Percentiles rank a stretch among this genome's conserved stretches.
Evolutionary conservation across 1,139 yeast species (phyloP).

Genomic region (Meyerozyma sp.): DNA sequence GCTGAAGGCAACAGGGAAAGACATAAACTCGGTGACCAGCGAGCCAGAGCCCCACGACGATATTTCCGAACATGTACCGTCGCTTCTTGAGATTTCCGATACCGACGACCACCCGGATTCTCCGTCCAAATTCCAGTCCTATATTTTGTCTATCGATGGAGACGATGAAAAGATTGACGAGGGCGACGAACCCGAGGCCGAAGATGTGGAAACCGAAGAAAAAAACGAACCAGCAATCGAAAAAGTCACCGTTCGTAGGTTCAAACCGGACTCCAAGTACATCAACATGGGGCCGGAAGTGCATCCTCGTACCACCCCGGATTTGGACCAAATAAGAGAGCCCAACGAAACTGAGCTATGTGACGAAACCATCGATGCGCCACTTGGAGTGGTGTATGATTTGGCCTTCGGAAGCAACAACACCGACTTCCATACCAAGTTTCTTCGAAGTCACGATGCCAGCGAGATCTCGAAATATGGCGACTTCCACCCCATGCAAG

Average conservation of each 20-base stretch:
- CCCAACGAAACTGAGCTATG: conserved; percentile 29
- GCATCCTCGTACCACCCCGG: conserved; percentile 29
- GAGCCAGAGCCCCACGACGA: not conserved
- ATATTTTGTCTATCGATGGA: conserved; percentile 30
- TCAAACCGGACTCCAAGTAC: conserved; percentile 27
- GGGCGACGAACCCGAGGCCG: conserved; percentile 7
- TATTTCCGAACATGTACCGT: not conserved
- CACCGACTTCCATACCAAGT: conserved; percentile 32
- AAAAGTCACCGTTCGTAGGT: conserved; percentile 15
- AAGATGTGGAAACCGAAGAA: not conserved
- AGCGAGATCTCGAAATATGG: conserved; percentile 39
- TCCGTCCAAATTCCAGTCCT: conserved; percentile 19
- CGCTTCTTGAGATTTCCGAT: not conserved
- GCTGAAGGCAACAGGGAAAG: conserved; percentile 27
- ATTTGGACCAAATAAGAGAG: conserved; percentile 12
- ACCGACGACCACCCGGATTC: conserved; percentile 3
- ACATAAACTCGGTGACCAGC: conserved; percentile 2
- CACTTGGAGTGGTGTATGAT: conserved; percentile 46
- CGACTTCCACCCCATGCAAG: conserved; percentile 29
- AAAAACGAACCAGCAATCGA: conserved; percentile 3
- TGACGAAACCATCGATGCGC: conserved; percentile 35
- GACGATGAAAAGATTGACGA: conserved; percentile 21
- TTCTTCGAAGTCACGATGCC: conserved; percentile 43
- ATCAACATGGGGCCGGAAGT: conserved; percentile 37
- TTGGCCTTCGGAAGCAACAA: conserved; percentile 41